phyloP scores from a whole-genome alignment of 2,329 filamentous ascomycete species.

The Cadophora luteo-olivacea region DNA sequence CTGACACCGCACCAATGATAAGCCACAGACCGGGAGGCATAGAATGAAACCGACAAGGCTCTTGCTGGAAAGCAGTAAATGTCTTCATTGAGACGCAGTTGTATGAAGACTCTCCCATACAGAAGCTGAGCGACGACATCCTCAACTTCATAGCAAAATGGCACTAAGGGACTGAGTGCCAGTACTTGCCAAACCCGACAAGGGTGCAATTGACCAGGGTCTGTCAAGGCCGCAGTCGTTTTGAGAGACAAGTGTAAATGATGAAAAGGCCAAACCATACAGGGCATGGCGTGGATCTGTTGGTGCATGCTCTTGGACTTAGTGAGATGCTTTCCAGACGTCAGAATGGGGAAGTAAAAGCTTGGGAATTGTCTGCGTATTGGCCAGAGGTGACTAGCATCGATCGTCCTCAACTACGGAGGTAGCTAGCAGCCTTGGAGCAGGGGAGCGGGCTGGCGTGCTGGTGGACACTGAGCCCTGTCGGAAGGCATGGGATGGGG shows the following conservation, averaged over 20 bases:
- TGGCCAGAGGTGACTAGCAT: constrained; percentile 35
- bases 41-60: constrained; percentile 42
- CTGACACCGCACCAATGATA: constrained; percentile 40
- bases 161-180: constrained; percentile 39
- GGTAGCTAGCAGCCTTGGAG: constrained; percentile 14
- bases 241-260: constrained; percentile 39
- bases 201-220: constrained; percentile 37
- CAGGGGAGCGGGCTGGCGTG: constrained; percentile 6
- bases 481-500: background rate
- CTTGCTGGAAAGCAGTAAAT: constrained; percentile 27
- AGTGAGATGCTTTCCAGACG: constrained; percentile 31
- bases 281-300: constrained; percentile 26
- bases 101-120: constrained; percentile 23
- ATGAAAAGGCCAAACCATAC: constrained; percentile 35
- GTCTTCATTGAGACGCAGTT: constrained; percentile 32
- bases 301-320: constrained; percentile 34
- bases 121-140: constrained; percentile 19
- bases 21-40: constrained; percentile 32
- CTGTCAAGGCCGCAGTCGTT: constrained; percentile 36
- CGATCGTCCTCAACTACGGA: constrained; percentile 35
- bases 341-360: constrained; percentile 34
- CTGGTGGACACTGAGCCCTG: background rate
- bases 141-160: constrained; percentile 27
- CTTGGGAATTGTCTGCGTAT: constrained; percentile 28
- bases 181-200: constrained; percentile 38